Evolutionary conservation across 2,329 filamentous ascomycete genomes (phyloP), one percentile per base, ranked within the genome.

Genomic region (Sordariomycetes sp.): DNA sequence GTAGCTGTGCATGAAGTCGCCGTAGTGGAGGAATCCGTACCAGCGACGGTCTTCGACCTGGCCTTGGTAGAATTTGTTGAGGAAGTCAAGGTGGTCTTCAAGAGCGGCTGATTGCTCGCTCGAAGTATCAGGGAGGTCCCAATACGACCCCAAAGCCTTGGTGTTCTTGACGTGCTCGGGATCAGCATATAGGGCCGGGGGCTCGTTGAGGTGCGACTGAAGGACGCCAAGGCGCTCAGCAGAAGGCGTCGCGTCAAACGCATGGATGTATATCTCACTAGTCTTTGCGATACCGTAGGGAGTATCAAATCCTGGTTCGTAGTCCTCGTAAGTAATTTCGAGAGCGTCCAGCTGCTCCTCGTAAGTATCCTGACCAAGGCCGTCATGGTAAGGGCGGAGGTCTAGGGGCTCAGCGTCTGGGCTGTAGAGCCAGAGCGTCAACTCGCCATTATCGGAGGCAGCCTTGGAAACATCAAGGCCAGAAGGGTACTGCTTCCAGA

Each of bases 291-390:
- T 68, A 0, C 75, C 75, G 39, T 70, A 68, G 0, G 74, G 68
- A 0, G 68, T 75, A 35, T 67, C 60, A 34, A 71, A 73, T 0
- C 64, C 66, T 0, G 52, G 57, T 40, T 79, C 72, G 34, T 64
- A 79, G 41, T 79, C 74, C 39, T 79, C 75, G 41, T 79, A 79
- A 0, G 75, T 79, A 16, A 79, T 70, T 19, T 75, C 61, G 0
- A 78, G 60, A 2, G 71, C 75, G 37, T 76, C 72, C 2, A 77
- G 53, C 47, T 79, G 71, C 21, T 78, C 62, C 3, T 53, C 59
- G 38, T 76, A 79, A 0, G 64, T 68, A 30, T 74, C 63, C 42
- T 70, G 43, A 0, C 68, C 70, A 11, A 78, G 48, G 1, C 70
- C 68, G 40, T 78, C 71, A 30, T 78, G 73, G 38, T 69, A 78